These are phyloP conservation scores for Thelonectria blattea DNA, from an alignment of 2,329 filamentous ascomycete genomes.

Conservation along the genomic window DNA sequence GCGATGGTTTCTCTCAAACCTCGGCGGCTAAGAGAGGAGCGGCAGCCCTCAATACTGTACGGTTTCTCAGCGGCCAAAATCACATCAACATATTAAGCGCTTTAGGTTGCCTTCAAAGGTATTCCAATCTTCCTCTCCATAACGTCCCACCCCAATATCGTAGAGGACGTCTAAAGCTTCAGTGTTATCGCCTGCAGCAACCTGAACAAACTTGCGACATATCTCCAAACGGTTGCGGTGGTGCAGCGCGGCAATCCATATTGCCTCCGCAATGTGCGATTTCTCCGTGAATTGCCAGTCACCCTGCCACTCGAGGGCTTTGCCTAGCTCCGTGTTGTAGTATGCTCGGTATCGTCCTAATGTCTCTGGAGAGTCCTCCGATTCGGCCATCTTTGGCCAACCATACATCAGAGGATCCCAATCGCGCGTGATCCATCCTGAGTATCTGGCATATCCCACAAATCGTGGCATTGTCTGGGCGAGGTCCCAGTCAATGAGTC, in stretches of 20 bases:
- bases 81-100: too few species aligned
- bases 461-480: slow-evolving; percentile 16
- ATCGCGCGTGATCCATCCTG: slow-evolving; percentile 23
- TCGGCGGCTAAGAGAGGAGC: too few species aligned
- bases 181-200: not conserved
- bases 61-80: too few species aligned
- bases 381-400: slow-evolving; percentile 17
- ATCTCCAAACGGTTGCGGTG: slow-evolving; percentile 11
- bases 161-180: too few species aligned
- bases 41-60: too few species aligned
- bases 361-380: slow-evolving; percentile 21
- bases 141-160: too few species aligned
- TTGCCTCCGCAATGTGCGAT: slow-evolving; percentile 16
- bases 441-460: slow-evolving; percentile 18
- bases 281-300: slow-evolving; percentile 17
- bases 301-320: slow-evolving; percentile 7
- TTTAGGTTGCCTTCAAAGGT: too few species aligned
- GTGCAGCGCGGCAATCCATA: slow-evolving; percentile 14
- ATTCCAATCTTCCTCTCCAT: too few species aligned
- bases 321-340: slow-evolving; percentile 6
- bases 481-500: slow-evolving; percentile 25
- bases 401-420: slow-evolving; percentile 28
- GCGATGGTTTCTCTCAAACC: too few species aligned
- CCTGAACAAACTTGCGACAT: slow-evolving; percentile 18
- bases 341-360: not conserved